A percentile compares a stretch with the other conserved stretches of the same genome.
Evolutionary conservation across 345 rosid genomes (phyloP).

Genomic region (Brassica carinata): DNA sequence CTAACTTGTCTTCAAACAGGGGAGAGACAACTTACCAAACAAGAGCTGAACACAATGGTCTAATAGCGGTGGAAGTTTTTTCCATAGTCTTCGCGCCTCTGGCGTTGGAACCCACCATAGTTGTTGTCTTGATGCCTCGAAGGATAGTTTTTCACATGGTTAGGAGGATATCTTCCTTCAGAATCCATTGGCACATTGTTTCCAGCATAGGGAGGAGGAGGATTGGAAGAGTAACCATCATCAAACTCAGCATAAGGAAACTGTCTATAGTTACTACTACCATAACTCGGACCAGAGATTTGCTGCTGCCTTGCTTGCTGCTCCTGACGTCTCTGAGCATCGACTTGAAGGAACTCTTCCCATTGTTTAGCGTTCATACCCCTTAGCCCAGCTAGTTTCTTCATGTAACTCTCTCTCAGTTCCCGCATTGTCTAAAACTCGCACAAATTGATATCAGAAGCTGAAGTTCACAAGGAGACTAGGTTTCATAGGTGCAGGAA

Average conservation of each 20-base stretch:
- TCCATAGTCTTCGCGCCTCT: constrained; percentile 81
- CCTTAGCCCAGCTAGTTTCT: constrained; percentile 68
- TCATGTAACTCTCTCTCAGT: constrained; percentile 82
- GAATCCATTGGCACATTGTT: constrained; percentile 57
- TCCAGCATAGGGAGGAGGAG: constrained; percentile 63
- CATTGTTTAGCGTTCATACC: constrained; percentile 68
- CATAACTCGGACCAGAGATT: constrained; percentile 56
- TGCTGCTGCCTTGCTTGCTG: constrained; percentile 59
- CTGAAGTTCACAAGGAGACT: constrained; percentile 31
- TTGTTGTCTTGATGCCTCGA: constrained; percentile 70
- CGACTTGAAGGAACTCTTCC: constrained; percentile 85
- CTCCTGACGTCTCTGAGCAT: constrained; percentile 72
- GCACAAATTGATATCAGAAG: constrained; percentile 48
- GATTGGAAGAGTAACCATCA: constrained; percentile 58
- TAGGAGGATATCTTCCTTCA: constrained; percentile 58
- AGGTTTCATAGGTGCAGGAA: constrained; percentile 15
- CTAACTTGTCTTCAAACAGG: constrained; percentile 29
- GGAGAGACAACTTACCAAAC: constrained; percentile 65
- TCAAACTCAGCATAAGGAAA: constrained; percentile 58
- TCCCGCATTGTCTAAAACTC: constrained; percentile 75
- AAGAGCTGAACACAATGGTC: constrained; percentile 35
- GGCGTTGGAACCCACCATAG: constrained; percentile 65
- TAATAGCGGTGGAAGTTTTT: constrained; percentile 81
- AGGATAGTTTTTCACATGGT: constrained; percentile 64
- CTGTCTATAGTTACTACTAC: constrained; percentile 71